These are phyloP conservation scores for Aspergillus persii DNA, from an alignment of 2,329 filamentous ascomycete genomes.

Conservation along the genomic window DNA sequence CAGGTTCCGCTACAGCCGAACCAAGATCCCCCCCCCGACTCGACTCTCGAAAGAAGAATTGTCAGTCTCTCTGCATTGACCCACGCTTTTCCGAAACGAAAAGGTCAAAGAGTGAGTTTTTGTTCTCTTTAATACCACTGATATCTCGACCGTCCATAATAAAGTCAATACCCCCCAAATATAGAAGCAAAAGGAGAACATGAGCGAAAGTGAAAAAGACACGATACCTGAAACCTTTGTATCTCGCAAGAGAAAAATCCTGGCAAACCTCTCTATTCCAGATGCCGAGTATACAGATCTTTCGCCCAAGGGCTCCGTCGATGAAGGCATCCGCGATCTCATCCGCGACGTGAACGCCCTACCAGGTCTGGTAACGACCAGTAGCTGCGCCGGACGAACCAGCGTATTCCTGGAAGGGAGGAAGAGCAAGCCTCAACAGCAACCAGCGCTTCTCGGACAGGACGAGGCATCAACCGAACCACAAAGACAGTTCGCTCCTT, in stretches of 20 bases:
- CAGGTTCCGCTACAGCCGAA: not conserved
- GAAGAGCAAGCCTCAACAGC: slow-evolving; percentile 40
- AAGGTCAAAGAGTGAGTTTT: not conserved
- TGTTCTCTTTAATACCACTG: not conserved
- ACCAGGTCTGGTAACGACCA: slow-evolving; percentile 81
- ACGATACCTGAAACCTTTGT: slow-evolving; percentile 46
- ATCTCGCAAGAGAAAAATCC: slow-evolving; percentile 68
- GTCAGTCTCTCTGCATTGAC: not conserved
- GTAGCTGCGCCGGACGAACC: slow-evolving; percentile 84
- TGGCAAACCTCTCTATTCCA: slow-evolving; percentile 67
- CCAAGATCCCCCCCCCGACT: not conserved
- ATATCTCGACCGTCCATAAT: not conserved
- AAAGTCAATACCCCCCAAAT: not conserved
- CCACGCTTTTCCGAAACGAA: not conserved
- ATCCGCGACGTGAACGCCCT: slow-evolving; percentile 75
- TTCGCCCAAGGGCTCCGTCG: slow-evolving; percentile 85
- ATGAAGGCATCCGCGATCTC: slow-evolving; percentile 71
- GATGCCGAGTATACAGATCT: slow-evolving; percentile 73
- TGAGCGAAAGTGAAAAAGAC: slow-evolving; percentile 3
- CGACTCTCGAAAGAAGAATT: not conserved
- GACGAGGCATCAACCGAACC: slow-evolving; percentile 9
- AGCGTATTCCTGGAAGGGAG: slow-evolving; percentile 84
- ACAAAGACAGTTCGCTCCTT: slow-evolving; percentile 51
- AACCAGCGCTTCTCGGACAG: not conserved
- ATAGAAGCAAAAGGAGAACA: slow-evolving; percentile 3